Percentiles rank a stretch among this genome's conserved stretches.
phyloP scores from a whole-genome alignment of 768 basidiomycete species.

The Flagelloscypha sp. region DNA sequence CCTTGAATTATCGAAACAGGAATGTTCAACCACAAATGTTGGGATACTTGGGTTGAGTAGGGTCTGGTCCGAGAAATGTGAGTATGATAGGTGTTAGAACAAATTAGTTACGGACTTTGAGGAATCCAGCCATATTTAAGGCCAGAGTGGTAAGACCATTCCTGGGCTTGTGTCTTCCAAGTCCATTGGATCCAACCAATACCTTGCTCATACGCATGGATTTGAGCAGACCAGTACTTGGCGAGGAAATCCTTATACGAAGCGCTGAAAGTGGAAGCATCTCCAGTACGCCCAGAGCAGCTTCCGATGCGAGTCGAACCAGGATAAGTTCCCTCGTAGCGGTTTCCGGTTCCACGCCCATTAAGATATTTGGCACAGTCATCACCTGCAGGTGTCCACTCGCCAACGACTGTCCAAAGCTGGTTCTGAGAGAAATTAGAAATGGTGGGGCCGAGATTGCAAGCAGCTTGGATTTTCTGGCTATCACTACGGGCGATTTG shows the following conservation, averaged over 20 bases:
- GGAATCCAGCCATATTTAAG: conserved; percentile 83
- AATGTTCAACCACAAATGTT: conserved; percentile 47
- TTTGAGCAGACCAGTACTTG: conserved; percentile 81
- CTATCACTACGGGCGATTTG: too few species aligned
- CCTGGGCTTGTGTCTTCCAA: conserved; percentile 84
- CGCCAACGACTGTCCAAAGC: conserved; percentile 81
- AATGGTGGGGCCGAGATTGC: conserved; percentile 37
- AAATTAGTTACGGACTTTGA: conserved; percentile 37
- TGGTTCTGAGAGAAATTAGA: conserved; percentile 43
- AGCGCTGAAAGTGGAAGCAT: conserved; percentile 63
- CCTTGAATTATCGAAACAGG: too few species aligned
- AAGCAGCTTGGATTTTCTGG: conserved; percentile 57
- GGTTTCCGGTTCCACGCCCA: conserved; percentile 47
- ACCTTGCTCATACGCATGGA: conserved; percentile 60
- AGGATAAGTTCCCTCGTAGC: conserved; percentile 52
- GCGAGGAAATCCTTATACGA: conserved; percentile 77
- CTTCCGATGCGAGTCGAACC: conserved; percentile 66
- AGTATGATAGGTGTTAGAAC: too few species aligned
- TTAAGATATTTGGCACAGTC: conserved; percentile 82
- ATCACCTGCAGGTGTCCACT: conserved; percentile 74
- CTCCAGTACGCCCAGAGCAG: conserved; percentile 67
- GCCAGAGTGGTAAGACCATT: conserved; percentile 87
- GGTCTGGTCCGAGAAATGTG: too few species aligned
- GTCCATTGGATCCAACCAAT: conserved; percentile 77
- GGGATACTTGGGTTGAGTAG: conserved; percentile 43